Base-by-base conservation (phyloP, 139 green algal genomes). In the Haematococcus sp. region DNA sequence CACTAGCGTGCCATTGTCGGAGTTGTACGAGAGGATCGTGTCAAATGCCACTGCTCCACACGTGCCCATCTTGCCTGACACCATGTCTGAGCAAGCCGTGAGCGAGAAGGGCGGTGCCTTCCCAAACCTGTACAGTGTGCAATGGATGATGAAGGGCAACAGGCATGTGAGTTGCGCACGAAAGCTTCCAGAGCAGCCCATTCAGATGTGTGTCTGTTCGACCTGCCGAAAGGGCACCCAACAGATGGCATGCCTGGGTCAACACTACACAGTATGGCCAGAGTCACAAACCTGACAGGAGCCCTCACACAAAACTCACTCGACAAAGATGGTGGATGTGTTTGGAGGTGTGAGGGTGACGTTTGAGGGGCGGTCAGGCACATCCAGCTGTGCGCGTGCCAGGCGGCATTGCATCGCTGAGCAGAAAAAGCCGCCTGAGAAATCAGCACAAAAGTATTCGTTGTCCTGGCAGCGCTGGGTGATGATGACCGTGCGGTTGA, bases 401-500 rank as follows among this genome's bases (percentile, higher is more conserved):
- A 35, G 5, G 58, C 25, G 55, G 60, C 75, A 81, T 15, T 46
- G 60, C 32, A 70, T 32, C 3, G 40, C 7, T 4, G 63, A 69
- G 63, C 63, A 69, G 63, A 69, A 69, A 31, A 69, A 69, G n/a
- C 4, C 25, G 25, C 58, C 58, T 2, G 31, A 30, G 16, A 51
- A 51, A 35, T 73, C 51, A 33, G 32, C 2, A 49, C 75, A 81
- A 28, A 81, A 81, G 46, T 73, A 43, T 0, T 58, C 19, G 15
- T n/a, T 2, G 16, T 81, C 68, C 28, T 40, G 19, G 34, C 75
- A 81, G 20, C 56, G 68, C 25, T 81, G 44, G 11, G 59, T 61
- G 25, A 81, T 73, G 7, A 63, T 43, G 25, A 81, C 20, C 1
- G 75, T 76, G 4, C 75, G 66, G 31, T 49, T 63, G 0, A 75